These are phyloP conservation scores for Anisogramma anomala DNA, from an alignment of 2,329 filamentous ascomycete genomes.

Conservation along the genomic window DNA sequence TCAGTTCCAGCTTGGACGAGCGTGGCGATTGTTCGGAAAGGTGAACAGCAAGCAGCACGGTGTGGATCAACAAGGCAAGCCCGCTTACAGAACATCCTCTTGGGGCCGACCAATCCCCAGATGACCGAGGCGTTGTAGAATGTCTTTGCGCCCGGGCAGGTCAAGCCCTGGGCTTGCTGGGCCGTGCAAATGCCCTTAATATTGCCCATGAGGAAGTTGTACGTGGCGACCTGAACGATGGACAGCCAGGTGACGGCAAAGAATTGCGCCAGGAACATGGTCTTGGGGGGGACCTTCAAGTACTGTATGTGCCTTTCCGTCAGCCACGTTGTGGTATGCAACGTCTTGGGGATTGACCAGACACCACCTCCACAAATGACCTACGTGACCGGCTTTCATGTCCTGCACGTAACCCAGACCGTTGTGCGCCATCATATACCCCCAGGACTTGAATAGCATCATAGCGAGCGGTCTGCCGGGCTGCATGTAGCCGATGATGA, in stretches of 20 bases:
- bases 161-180: conserved; percentile 38
- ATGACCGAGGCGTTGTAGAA: conserved; percentile 51
- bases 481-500: conserved; percentile 37
- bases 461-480: conserved; percentile 36
- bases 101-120: conserved; percentile 49
- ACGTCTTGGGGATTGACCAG: no score
- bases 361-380: no score
- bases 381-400: conserved; percentile 39
- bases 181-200: conserved; percentile 42
- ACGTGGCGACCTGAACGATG: conserved; percentile 26
- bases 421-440: conserved; percentile 35
- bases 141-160: conserved; percentile 44
- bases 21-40: background rate
- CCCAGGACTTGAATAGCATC: conserved; percentile 38
- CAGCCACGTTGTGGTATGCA: no score
- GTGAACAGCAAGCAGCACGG: no score
- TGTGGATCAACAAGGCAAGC: no score
- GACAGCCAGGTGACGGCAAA: conserved; percentile 31
- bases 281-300: conserved; percentile 36
- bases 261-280: conserved; percentile 34
- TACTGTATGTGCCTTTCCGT: background rate
- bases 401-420: conserved; percentile 36
- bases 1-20: background rate
- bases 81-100: conserved; percentile 32
- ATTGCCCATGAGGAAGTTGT: conserved; percentile 32